Evolutionary conservation across 441 rosid species (phyloP), one percentile per base, ranked within the genome.

Genomic region (Croton laevigatus): DNA sequence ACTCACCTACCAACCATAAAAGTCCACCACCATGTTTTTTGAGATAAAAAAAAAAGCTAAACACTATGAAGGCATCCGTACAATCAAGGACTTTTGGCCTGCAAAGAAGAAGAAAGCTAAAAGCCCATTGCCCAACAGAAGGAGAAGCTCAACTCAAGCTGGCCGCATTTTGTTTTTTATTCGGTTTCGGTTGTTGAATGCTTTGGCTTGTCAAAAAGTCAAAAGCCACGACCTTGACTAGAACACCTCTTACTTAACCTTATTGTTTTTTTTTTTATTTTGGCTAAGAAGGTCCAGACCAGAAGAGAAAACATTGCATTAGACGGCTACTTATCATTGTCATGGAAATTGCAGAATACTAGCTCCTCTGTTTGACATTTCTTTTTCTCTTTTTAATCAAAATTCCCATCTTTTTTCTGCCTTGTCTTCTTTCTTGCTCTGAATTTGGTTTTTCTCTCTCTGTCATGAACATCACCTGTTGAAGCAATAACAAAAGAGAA

Each of bases 301-400:
- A 27, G 32, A 27, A 27, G 1, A 27, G 32, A 27, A 27, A 27
- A 27, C 32, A 27, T 48, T 52, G 0, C 3, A 36, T 0, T 2
- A 37, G 13, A 36, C 23, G 10, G 27, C 54, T 23, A 37, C 13
- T 6, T 22, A 42, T 55, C 55, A 59, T 42, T n/a, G 44, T 59
- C 61, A 51, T 11, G 17, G 65, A 58, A 66, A 66, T 67, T 71
- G 45, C 55, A 12, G n/a, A 19, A 63, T 63, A 71, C 8, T 37
- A 20, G 6, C 53, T 16, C 23, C 20, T 0, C 16, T 14, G 2
- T 0, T 27, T 14, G 6, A 4, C n/a, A 5, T 9, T 36, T 53
- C 8, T 8, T n/a, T n/a, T n/a, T n/a, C n/a, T 11, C 37, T 52
- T 52, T 3, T 27, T 64, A 1, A 45, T 12, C 40, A 46, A 63